Percentiles rank a stretch among this genome's conserved stretches.
These are phyloP conservation scores for Medicago lupulina DNA, from an alignment of 306 rosid genomes.

Conservation along the genomic window DNA sequence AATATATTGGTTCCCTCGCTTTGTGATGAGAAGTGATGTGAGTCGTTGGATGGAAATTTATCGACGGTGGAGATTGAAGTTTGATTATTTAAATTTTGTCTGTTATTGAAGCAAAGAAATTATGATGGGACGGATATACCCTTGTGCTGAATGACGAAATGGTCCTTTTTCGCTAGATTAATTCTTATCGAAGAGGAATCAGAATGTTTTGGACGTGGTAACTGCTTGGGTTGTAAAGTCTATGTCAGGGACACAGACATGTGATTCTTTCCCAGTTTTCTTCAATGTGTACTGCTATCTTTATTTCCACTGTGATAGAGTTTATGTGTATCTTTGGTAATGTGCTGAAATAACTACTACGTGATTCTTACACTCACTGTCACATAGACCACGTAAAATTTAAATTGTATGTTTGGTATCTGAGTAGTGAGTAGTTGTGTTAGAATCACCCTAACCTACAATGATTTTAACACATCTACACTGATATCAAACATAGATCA, in stretches of 20 bases:
- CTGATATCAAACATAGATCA: too few relatives aligned
- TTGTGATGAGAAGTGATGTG: not conserved
- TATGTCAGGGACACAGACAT: not conserved
- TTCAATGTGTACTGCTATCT: too few relatives aligned
- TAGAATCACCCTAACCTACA: too few relatives aligned
- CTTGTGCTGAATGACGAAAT: slow-evolving; percentile 45
- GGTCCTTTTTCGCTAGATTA: slow-evolving; percentile 29
- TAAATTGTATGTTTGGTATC: too few relatives aligned
- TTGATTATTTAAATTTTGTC: slow-evolving; percentile 1
- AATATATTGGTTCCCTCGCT: slow-evolving; percentile 55
- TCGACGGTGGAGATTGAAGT: slow-evolving; percentile 47
- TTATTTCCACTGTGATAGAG: too few relatives aligned
- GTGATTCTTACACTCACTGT: too few relatives aligned
- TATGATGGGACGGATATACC: slow-evolving; percentile 37
- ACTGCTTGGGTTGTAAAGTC: slow-evolving; percentile 12
- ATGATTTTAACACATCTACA: too few relatives aligned
- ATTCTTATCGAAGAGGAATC: not conserved
- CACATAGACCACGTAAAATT: too few relatives aligned
- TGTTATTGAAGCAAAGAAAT: not conserved
- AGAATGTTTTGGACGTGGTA: slow-evolving; percentile 39
- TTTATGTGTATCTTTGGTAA: too few relatives aligned
- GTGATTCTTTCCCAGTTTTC: not conserved
- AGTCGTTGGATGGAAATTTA: slow-evolving; percentile 45
- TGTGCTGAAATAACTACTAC: too few relatives aligned
- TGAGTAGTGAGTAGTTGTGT: too few relatives aligned